Evolutionary conservation across 2,329 filamentous ascomycete genomes (phyloP).

Genomic region (Teratosphaeria pseudoeucalypti): DNA sequence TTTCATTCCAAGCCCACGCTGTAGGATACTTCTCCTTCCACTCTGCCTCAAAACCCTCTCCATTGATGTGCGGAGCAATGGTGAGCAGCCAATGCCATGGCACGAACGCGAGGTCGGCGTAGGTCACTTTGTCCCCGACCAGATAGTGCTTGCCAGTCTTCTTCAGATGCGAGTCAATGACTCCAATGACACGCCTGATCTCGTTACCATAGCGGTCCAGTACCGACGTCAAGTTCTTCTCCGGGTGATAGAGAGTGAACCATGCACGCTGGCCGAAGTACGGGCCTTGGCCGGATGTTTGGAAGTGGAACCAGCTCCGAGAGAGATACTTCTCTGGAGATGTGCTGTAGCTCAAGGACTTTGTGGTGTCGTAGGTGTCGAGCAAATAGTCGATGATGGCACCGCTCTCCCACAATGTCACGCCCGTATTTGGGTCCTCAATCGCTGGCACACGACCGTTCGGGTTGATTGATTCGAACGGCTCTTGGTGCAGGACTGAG

Average conservation of each 20-base stretch:
- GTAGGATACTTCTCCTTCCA: conserved; percentile 19
- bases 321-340: conserved; percentile 16
- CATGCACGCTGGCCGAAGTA: conserved; percentile 32
- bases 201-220: conserved; percentile 38
- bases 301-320: conserved; percentile 25
- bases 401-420: conserved; percentile 22
- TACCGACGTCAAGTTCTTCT: conserved; percentile 31
- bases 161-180: conserved; percentile 33
- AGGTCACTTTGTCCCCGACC: conserved; percentile 34
- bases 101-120: conserved; percentile 33
- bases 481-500: conserved; percentile 29
- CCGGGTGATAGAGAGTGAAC: conserved; percentile 26
- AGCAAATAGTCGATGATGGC: conserved; percentile 23
- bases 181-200: conserved; percentile 34
- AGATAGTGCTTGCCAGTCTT: conserved; percentile 27
- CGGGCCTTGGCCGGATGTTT: conserved; percentile 23
- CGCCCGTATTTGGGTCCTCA: conserved; percentile 36
- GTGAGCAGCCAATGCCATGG: conserved; percentile 27
- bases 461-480: conserved; percentile 33
- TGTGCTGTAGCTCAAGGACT: conserved; percentile 18
- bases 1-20: conserved; percentile 20
- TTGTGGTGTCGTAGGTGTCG: conserved; percentile 24
- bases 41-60: conserved; percentile 16
- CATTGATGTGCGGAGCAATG: conserved; percentile 17
- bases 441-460: conserved; percentile 36